A percentile compares a stretch with the other conserved stretches of the same genome.
Conservation (phyloP, 2,329 filamentous ascomycete genomes). For the Monosporascus sp. region DNA sequence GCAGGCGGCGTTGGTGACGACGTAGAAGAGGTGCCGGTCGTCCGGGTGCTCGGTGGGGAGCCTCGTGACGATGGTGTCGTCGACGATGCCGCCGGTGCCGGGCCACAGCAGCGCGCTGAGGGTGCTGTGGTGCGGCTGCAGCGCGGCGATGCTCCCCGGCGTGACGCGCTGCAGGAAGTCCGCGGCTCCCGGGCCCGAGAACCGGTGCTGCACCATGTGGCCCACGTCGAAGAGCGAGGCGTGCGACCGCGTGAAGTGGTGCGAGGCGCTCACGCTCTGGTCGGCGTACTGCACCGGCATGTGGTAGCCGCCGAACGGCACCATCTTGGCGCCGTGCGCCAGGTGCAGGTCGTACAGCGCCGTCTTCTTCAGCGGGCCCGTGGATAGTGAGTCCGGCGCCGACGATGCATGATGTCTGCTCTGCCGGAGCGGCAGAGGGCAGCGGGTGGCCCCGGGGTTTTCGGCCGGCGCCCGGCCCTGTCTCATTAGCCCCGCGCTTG, state of each 20-base stretch:
- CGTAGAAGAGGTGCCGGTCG: constrained; percentile 70
- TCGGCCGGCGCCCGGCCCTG: background rate
- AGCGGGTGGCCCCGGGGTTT: background rate
- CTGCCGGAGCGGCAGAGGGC: constrained; percentile 2
- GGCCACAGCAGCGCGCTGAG: constrained; percentile 81
- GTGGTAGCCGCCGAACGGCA: constrained; percentile 86
- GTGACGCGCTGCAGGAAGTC: constrained; percentile 81
- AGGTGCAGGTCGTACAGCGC: constrained; percentile 76
- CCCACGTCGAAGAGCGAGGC: constrained; percentile 92
- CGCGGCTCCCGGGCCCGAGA: constrained; percentile 74
- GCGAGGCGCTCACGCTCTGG: constrained; percentile 74
- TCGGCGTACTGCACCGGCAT: constrained; percentile 90
- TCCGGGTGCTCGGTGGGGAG: constrained; percentile 32
- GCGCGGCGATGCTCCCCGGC: constrained; percentile 63
- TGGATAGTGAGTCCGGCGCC: constrained; percentile 1
- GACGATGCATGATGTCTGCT: constrained; percentile 18
- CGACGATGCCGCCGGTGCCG: constrained; percentile 81
- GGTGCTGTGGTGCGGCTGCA: constrained; percentile 66
- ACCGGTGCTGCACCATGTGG: constrained; percentile 91
- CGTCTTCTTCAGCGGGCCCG: constrained; percentile 50
- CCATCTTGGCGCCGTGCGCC: constrained; percentile 81
- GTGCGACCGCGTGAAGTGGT: constrained; percentile 82
- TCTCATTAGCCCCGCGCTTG: background rate
- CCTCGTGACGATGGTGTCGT: constrained; percentile 87
- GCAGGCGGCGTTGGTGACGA: constrained; percentile 93